Conservation (phyloP, 805 yeast genomes). For the Allodekkera sacchari region DNA sequence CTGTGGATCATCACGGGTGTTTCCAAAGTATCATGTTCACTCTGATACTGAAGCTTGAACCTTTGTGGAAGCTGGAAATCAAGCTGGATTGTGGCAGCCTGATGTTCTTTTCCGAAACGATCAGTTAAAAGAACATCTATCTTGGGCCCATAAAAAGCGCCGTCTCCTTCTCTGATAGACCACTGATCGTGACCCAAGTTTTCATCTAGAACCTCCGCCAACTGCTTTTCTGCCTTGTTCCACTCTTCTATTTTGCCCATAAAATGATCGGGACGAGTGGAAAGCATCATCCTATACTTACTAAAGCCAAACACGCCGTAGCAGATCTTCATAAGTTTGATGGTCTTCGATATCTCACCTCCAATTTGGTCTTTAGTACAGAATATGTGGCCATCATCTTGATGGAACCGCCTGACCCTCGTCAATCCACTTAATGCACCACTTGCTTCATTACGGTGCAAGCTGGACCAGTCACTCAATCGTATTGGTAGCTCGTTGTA, state of each 20-base stretch:
- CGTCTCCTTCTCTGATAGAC: conserved; percentile 84
- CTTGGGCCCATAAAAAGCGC: conserved; percentile 96
- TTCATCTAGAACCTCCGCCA: conserved; percentile 49
- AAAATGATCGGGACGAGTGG: conserved; percentile 80
- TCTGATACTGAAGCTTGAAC: conserved; percentile 64
- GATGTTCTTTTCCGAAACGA: conserved; percentile 73
- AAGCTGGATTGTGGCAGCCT: conserved; percentile 90
- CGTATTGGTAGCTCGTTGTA: conserved; percentile 83
- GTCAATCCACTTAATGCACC: conserved; percentile 93
- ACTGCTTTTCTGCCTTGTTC: conserved; percentile 70
- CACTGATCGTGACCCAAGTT: conserved; percentile 45
- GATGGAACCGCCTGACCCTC: conserved; percentile 90
- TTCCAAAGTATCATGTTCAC: conserved; percentile 40
- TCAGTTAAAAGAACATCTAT: conserved; percentile 82
- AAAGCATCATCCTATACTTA: conserved; percentile 54
- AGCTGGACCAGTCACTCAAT: conserved; percentile 79
- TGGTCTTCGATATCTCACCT: conserved; percentile 64
- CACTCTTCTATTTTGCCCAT: conserved; percentile 75
- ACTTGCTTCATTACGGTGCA: conserved; percentile 90
- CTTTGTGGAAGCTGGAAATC: conserved; percentile 91
- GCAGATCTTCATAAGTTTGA: conserved; percentile 65
- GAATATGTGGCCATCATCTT: conserved; percentile 96
- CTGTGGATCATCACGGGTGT: conserved; percentile 93
- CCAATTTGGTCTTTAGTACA: conserved; percentile 71
- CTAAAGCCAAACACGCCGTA: conserved; percentile 61